Evolutionary conservation across 2,329 filamentous ascomycete genomes (phyloP).

Genomic region (Aspergillus ruber): DNA sequence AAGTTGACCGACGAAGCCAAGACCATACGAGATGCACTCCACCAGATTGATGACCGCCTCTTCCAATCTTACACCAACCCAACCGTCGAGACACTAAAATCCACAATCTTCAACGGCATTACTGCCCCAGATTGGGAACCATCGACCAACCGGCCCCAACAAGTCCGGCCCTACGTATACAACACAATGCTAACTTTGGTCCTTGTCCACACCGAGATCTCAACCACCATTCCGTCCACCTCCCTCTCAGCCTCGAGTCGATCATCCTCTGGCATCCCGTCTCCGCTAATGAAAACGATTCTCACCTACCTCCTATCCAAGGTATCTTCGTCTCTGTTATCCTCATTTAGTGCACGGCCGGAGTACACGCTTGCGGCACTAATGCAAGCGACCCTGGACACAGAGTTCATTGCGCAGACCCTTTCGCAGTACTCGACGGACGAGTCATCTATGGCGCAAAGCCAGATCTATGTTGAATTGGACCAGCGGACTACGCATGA

Average conservation of each 20-base stretch:
- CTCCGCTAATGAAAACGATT: constrained; percentile 68
- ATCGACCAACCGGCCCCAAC: constrained; percentile 51
- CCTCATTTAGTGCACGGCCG: constrained; percentile 63
- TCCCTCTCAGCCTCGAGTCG: constrained; percentile 69
- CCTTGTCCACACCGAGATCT: constrained; percentile 83
- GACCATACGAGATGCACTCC: constrained; percentile 82
- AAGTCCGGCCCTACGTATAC: constrained; percentile 85
- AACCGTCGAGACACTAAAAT: constrained; percentile 59
- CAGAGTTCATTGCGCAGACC: constrained; percentile 94
- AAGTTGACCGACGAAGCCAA: constrained; percentile 91
- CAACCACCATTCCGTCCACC: constrained; percentile 63
- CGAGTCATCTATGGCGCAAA: constrained; percentile 71
- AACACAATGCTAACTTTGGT: constrained; percentile 78
- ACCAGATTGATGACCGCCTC: constrained; percentile 81
- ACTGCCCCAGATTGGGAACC: constrained; percentile 66
- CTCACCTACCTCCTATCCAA: constrained; percentile 82
- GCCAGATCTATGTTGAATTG: constrained; percentile 84
- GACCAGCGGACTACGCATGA: constrained; percentile 85
- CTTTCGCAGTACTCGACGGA: constrained; percentile 84
- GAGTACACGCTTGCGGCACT: constrained; percentile 72
- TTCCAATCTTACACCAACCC: constrained; percentile 90
- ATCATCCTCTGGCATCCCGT: constrained; percentile 57
- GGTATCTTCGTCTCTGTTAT: constrained; percentile 70
- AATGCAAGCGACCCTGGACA: constrained; percentile 95
- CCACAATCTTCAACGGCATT: constrained; percentile 68